phyloP scores from a whole-genome alignment of 169 alveolate species.

The Plasmodium gonderi region DNA sequence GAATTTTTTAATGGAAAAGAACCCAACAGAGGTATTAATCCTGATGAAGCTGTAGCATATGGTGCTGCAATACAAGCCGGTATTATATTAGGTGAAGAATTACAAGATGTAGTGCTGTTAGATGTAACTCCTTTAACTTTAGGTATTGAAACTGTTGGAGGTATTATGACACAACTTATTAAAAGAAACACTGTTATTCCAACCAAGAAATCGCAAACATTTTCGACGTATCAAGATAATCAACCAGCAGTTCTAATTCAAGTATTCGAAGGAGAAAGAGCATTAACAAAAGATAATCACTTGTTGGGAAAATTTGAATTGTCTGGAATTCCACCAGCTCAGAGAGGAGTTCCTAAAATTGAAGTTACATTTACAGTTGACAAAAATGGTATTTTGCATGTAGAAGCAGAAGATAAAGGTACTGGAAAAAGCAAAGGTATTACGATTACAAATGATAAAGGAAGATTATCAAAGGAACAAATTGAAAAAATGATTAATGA shows the following conservation, averaged over 20 bases:
- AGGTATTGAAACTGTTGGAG: slow-evolving; percentile 84
- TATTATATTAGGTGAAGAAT: slow-evolving; percentile 93
- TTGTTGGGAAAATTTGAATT: slow-evolving; percentile 96
- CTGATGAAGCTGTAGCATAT: slow-evolving; percentile 97
- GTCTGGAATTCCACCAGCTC: slow-evolving; percentile 96
- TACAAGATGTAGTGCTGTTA: slow-evolving; percentile 93
- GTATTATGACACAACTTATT: slow-evolving; percentile 95
- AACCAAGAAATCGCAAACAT: slow-evolving; percentile 96
- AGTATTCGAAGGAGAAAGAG: slow-evolving; percentile 98
- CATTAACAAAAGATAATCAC: slow-evolving; percentile 97
- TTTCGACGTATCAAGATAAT: slow-evolving; percentile 97
- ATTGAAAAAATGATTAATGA: slow-evolving; percentile 96
- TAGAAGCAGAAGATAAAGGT: slow-evolving; percentile 96
- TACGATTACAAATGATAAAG: slow-evolving; percentile 96
- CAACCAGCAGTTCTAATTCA: slow-evolving; percentile 96
- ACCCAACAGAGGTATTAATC: slow-evolving; percentile 93
- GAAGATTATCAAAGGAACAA: slow-evolving; percentile 96
- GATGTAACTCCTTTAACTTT: slow-evolving; percentile 97
- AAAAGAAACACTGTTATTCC: slow-evolving; percentile 98
- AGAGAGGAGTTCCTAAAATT: slow-evolving; percentile 96
- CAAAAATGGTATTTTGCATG: slow-evolving; percentile 96
- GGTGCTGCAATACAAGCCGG: slow-evolving; percentile 98
- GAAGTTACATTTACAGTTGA: slow-evolving; percentile 98
- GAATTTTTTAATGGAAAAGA: slow-evolving; percentile 95
- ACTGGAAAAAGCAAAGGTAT: slow-evolving; percentile 94